Evolutionary conservation across 1,284 basidiomycete genomes (phyloP), one percentile per base, ranked within the genome.

Genomic region (Trichosporon sp.): DNA sequence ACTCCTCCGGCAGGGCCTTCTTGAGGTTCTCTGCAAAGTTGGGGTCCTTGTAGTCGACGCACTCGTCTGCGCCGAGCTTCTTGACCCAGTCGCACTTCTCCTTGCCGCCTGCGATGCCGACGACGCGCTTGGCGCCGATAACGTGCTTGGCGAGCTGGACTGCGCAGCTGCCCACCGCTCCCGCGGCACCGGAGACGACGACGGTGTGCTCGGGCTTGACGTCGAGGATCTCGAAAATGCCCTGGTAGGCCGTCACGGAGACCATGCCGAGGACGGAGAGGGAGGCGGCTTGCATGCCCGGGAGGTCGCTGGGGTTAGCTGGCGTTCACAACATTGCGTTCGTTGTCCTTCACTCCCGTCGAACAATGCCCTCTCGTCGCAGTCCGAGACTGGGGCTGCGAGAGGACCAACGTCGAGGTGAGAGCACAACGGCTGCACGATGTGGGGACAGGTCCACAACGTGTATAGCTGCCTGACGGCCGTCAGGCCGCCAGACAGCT

Each of bases 51-150:
- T 84, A 84, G 70, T 84, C 82, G 73, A 84, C 72, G 31, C 80
- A 82, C 33, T 75, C 76, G 73, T 84, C 83, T 40, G 82, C 82
- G 1, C 81, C 81, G 61, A 83, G 74, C 36, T 75, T 75, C 62
- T 81, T 76, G 63, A 65, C 76, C 81, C 81, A 84, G 3, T 75
- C 68, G 72, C 82, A 83, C 77, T 84, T 84, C 54, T 81, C 80
- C 19, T 76, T 72, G 4, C 81, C 81, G 44, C 83, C 83, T 1
- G 83, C 83, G 58, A 84, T 81, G 32, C 82, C 83, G 65, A 84
- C 74, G 60, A 84, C 82, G 44, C 78, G 77, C 63, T 74, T 72
- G 70, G 80, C 81, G 8, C 81, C 82, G 32, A 81, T 69, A 49
- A 83, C 70, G 31, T 79, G 71, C 65, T 80, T 80, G 58, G 78